A percentile compares a stretch with the other conserved stretches of the same genome.
Evolutionary conservation across 495 filamentous ascomycete species (phyloP).

Genomic region (Letharia columbiana): DNA sequence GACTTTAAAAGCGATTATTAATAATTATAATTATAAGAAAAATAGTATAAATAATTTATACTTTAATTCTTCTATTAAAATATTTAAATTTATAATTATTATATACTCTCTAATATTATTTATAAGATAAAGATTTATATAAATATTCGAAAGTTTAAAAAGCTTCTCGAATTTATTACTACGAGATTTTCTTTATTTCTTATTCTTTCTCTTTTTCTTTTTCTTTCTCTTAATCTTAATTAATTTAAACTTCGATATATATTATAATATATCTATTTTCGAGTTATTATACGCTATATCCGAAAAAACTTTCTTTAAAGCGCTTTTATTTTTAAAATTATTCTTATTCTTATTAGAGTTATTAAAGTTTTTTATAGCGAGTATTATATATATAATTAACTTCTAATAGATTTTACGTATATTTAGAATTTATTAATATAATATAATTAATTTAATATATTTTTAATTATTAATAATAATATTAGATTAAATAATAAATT

Average conservation of each 20-base stretch:
- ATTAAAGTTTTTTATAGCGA: background rate
- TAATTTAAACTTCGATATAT: background rate
- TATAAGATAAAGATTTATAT: background rate
- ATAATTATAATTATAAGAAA: background rate
- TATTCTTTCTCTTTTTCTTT: background rate
- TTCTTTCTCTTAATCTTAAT: background rate
- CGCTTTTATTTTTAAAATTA: background rate
- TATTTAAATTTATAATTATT: background rate
- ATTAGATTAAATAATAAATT: background rate
- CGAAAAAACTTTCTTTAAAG: background rate
- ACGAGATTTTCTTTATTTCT: background rate
- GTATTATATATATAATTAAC: background rate
- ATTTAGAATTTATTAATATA: background rate
- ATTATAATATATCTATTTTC: background rate
- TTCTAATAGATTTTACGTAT: background rate
- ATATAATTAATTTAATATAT: background rate
- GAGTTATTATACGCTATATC: too few relatives aligned
- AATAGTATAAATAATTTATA: background rate
- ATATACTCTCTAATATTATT: background rate
- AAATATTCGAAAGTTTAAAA: background rate
- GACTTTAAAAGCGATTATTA: background rate
- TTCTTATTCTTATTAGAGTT: background rate
- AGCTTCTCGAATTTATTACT: background rate
- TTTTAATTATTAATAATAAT: background rate
- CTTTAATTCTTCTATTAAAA: background rate